Evolutionary conservation across 768 basidiomycete species (phyloP).

Genomic region (Pleurotus djamor): DNA sequence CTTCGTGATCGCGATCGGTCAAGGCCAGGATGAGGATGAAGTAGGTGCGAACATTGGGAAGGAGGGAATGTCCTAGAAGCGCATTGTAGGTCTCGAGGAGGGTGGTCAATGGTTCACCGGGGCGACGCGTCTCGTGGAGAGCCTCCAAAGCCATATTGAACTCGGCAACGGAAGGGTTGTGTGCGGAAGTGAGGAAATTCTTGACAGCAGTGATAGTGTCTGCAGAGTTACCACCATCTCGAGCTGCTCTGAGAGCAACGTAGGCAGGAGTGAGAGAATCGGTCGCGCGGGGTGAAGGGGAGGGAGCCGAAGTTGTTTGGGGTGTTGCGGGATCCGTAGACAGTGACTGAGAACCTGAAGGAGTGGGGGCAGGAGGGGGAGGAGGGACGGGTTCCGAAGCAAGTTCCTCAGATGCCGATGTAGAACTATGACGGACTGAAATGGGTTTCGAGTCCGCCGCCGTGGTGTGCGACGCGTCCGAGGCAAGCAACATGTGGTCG

Average conservation of each 20-base stretch:
- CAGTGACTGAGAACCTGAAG: slow-evolving; percentile 6
- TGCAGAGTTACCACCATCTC: slow-evolving; percentile 18
- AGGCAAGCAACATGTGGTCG: slow-evolving; percentile 47
- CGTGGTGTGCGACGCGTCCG: slow-evolving; percentile 17
- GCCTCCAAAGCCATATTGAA: slow-evolving; percentile 66
- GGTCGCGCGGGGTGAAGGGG: background rate
- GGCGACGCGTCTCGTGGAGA: slow-evolving; percentile 39
- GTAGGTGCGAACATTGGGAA: slow-evolving; percentile 67
- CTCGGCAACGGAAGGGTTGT: slow-evolving; percentile 39
- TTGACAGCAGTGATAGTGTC: slow-evolving; percentile 32
- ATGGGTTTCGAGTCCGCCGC: slow-evolving; percentile 18
- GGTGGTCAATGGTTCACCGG: slow-evolving; percentile 52
- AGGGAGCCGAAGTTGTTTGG: slow-evolving; percentile 12
- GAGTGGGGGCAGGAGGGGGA: slow-evolving; percentile 9
- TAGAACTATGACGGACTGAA: slow-evolving; percentile 48
- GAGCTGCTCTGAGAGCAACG: slow-evolving; percentile 22
- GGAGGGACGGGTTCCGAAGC: slow-evolving; percentile 12
- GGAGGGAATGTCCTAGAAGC: slow-evolving; percentile 58
- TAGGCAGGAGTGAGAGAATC: slow-evolving; percentile 9
- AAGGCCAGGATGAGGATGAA: slow-evolving; percentile 57
- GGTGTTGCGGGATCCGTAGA: slow-evolving; percentile 18
- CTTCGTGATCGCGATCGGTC: slow-evolving; percentile 65
- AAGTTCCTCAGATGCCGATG: slow-evolving; percentile 27
- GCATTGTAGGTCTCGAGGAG: slow-evolving; percentile 71
- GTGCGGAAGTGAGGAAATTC: slow-evolving; percentile 23